These are phyloP conservation scores for Aureobasidium lini DNA, from an alignment of 2,329 filamentous ascomycete genomes.

Conservation along the genomic window DNA sequence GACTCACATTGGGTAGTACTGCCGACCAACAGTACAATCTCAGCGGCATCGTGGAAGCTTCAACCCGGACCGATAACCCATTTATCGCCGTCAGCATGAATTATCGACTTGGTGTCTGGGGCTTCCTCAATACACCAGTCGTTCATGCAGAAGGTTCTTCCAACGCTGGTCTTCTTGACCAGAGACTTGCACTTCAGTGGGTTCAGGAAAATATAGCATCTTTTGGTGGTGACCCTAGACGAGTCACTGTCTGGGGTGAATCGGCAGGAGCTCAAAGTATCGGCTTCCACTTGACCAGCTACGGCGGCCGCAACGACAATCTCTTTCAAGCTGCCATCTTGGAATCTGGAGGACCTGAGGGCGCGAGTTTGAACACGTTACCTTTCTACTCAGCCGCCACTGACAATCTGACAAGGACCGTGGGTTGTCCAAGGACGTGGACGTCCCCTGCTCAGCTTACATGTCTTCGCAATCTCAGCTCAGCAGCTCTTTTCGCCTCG, in stretches of 20 bases:
- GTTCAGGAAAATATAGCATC: conserved; percentile 50
- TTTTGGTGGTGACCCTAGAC: conserved; percentile 53
- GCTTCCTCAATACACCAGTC: conserved; percentile 44
- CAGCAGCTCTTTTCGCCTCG: conserved; percentile 16
- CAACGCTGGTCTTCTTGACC: conserved; percentile 60
- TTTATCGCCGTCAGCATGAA: conserved; percentile 49
- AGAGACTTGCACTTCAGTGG: conserved; percentile 53
- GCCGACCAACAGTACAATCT: conserved; percentile 20
- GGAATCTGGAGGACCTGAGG: conserved; percentile 33
- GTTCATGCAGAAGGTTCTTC: conserved; percentile 35
- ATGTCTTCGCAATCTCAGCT: conserved; percentile 16
- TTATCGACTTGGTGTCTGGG: conserved; percentile 46
- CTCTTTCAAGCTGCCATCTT: conserved; percentile 37
- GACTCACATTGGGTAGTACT: conserved; percentile 15
- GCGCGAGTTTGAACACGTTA: conserved; percentile 14
- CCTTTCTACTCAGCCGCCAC: conserved; percentile 15
- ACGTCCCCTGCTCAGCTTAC: conserved; percentile 15
- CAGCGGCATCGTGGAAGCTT: conserved; percentile 28
- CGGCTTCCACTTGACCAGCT: conserved; percentile 34
- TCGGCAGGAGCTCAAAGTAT: conserved; percentile 38
- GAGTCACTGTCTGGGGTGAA: conserved; percentile 57
- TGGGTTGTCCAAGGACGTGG: conserved; percentile 17
- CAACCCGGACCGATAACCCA: conserved; percentile 45
- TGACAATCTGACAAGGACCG: conserved; percentile 17
- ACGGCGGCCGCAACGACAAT: conserved; percentile 35